A percentile compares a stretch with the other conserved stretches of the same genome.
Evolutionary conservation across 73 alveolate genomes (phyloP).

Genomic region (Tetrahymena elliotti): DNA sequence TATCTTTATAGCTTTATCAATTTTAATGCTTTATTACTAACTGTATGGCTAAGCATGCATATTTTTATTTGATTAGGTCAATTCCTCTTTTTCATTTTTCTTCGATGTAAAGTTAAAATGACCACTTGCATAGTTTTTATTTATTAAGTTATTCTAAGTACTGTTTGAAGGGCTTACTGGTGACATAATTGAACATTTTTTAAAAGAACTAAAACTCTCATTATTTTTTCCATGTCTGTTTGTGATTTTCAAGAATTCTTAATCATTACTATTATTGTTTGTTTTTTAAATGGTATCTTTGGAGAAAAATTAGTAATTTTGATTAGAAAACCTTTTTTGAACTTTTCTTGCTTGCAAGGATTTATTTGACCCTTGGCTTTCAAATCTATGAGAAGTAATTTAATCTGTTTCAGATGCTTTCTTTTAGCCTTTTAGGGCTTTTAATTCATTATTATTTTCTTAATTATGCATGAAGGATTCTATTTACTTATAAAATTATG

Average conservation of each 20-base stretch:
- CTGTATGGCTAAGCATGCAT: neutral
- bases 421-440: too few relatives aligned
- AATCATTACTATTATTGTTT: neutral
- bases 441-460: neutral
- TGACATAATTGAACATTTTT: neutral
- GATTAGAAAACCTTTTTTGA: neutral
- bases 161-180: too few relatives aligned
- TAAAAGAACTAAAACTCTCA: neutral
- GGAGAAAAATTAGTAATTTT: neutral
- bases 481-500: neutral
- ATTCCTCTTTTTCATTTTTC: neutral
- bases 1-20: neutral
- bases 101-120: too few relatives aligned
- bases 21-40: neutral
- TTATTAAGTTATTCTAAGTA: neutral
- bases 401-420: neutral
- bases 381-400: neutral
- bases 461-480: neutral
- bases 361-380: neutral
- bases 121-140: neutral
- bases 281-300: neutral
- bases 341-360: neutral
- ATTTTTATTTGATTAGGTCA: neutral
- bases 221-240: too few relatives aligned
- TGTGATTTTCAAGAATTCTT: neutral